A percentile compares a stretch with the other conserved stretches of the same genome.
Evolutionary conservation across 495 filamentous ascomycete genomes (phyloP).

Genomic region (Aspergillus egyptiacus): DNA sequence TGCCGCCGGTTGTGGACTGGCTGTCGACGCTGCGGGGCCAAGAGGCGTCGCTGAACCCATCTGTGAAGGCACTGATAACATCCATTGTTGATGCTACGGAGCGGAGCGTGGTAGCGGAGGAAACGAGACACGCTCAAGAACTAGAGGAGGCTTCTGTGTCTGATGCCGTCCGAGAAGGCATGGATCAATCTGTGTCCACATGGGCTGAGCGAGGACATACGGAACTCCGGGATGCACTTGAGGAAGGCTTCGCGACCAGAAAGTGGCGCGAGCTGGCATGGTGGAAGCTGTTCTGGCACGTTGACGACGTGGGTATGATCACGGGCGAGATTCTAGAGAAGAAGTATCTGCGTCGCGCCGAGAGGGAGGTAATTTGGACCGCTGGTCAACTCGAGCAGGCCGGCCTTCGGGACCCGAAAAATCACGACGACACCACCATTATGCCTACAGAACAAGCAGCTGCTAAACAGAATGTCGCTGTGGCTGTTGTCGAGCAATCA

Average conservation of each 20-base stretch:
- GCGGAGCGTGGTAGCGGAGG: conserved; percentile 45
- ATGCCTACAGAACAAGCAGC: background rate
- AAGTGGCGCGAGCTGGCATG: conserved; percentile 73
- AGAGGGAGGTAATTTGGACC: conserved; percentile 70
- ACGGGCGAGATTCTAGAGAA: conserved; percentile 67
- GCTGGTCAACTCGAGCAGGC: conserved; percentile 75
- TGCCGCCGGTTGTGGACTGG: conserved; percentile 64
- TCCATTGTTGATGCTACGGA: conserved; percentile 59
- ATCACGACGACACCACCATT: background rate
- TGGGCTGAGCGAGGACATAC: conserved; percentile 79
- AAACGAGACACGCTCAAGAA: conserved; percentile 35
- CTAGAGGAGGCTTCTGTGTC: conserved; percentile 34
- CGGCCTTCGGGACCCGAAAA: conserved; percentile 38
- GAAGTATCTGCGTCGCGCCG: conserved; percentile 68
- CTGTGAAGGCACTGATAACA: conserved; percentile 57
- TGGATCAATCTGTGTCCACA: conserved; percentile 52
- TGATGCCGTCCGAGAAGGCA: conserved; percentile 35
- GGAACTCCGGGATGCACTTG: conserved; percentile 73
- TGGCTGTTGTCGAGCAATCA: background rate
- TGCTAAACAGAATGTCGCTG: background rate
- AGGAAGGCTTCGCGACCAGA: conserved; percentile 60
- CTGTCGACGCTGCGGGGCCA: conserved; percentile 45
- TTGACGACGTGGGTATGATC: conserved; percentile 82
- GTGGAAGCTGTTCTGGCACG: conserved; percentile 95
- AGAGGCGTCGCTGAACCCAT: conserved; percentile 48